Evolutionary conservation across 2,329 filamentous ascomycete species (phyloP), one percentile per base, ranked within the genome.

Genomic region (Podosphaera aphanis): DNA sequence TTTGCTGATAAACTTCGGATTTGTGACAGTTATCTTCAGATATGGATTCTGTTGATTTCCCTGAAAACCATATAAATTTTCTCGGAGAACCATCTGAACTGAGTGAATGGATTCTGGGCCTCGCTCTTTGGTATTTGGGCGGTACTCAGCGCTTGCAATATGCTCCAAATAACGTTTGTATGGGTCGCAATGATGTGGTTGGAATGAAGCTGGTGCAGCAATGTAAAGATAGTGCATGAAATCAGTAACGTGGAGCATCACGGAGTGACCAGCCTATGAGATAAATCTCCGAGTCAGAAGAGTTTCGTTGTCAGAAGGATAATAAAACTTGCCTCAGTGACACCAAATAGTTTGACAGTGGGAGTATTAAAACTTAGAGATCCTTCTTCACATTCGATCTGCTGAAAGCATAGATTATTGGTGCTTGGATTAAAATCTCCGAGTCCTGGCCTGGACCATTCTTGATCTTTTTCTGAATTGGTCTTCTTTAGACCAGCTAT

Each of bases 151-250:
- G n/a, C n/a, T n/a, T n/a, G 93, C 62, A 58, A 82, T 77, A 5
- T 71, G 68, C 56, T 98, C 86, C 29, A 98, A 72, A 57, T 76
- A 95, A 3, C 73, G 67, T 58, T 79, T 82, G 67, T 81, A 98
- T 0, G 73, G 66, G 15, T 77, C 69, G 60, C 84, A 85, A 59
- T 98, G 85, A 37, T 76, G 70, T 40, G 75, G 74, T 23, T 74
- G 73, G 61, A 98, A 98, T 21, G 74, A 73, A 7, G 86, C 66
- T 0, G 90, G 90, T 0, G 92, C 90, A 8, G 83, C 80, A 40
- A 95, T 76, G 57, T 93, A 98, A 47, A 98, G 74, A 59, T 98
- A 98, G 61, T 98, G 90, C 54, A 84, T 79, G 63, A 98, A 98
- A 57, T 85, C 83, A 15, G 83, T 93, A 50, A 98, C 86, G 61